These are phyloP conservation scores for Gynostemma pentaphyllum DNA, from an alignment of 306 rosid species.

Conservation along the genomic window DNA sequence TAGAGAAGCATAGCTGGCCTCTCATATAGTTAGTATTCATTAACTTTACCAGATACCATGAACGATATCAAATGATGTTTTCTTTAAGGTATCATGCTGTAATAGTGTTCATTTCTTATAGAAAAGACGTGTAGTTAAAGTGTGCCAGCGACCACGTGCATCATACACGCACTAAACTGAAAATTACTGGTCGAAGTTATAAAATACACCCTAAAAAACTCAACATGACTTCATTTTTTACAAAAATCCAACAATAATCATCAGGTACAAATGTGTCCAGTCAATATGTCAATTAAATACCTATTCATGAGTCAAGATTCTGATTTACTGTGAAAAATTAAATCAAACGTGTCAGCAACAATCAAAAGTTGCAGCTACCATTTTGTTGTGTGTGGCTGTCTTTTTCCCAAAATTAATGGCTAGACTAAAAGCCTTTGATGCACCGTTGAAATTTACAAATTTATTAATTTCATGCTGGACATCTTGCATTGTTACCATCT, in stretches of 20 bases:
- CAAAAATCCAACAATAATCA: not conserved
- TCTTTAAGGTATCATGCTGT: not conserved
- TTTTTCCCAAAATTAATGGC: not conserved
- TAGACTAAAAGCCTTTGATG: not conserved
- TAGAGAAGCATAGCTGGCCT: not conserved
- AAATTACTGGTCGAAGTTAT: not conserved
- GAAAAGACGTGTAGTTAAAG: not conserved
- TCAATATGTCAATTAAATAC: not conserved
- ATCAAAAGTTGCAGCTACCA: not conserved
- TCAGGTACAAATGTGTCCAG: not conserved
- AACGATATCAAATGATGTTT: not conserved
- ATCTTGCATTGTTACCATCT: not conserved
- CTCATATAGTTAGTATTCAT: not conserved
- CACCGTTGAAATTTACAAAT: not conserved
- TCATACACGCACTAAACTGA: not conserved
- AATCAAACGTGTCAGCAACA: not conserved
- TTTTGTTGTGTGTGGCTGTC: not conserved
- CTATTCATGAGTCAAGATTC: not conserved
- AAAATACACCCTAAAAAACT: not conserved
- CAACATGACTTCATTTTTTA: not conserved
- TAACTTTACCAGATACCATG: not conserved
- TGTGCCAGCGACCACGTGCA: not conserved
- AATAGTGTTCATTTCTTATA: not conserved
- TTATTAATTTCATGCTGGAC: not conserved
- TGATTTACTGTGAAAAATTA: not conserved